Percentiles rank a stretch among this genome's conserved stretches.
Conservation (phyloP, 768 basidiomycete genomes). For the Russula ochroleuca region DNA sequence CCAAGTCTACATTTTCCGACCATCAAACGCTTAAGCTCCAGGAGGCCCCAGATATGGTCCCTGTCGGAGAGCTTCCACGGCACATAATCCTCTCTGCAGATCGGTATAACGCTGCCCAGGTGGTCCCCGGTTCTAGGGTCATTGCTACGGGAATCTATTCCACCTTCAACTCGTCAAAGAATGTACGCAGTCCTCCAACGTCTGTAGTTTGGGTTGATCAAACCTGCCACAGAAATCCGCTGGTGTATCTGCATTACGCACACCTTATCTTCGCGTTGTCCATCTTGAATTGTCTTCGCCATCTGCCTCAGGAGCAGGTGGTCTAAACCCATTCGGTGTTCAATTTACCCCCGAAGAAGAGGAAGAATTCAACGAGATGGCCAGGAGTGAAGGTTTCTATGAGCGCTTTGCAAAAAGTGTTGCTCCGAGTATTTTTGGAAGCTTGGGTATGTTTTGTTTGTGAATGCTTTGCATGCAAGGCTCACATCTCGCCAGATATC, state of each 20-base stretch:
- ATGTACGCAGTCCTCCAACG: constrained; percentile 44
- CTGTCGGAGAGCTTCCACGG: constrained; percentile 93
- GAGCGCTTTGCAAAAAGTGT: constrained; percentile 93
- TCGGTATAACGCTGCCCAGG: constrained; percentile 84
- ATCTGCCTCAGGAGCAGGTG: constrained; percentile 59
- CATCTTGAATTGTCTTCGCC: constrained; percentile 89
- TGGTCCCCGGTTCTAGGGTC: constrained; percentile 93
- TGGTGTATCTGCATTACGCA: constrained; percentile 84
- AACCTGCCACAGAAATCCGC: constrained; percentile 55
- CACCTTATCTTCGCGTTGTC: constrained; percentile 89
- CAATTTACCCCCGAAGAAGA: constrained; percentile 95
- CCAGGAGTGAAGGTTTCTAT: constrained; percentile 83
- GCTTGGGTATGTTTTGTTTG: constrained; percentile 55
- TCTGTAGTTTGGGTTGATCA: not conserved
- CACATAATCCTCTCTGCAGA: constrained; percentile 93
- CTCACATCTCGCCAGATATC: constrained; percentile 60
- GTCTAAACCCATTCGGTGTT: constrained; percentile 78
- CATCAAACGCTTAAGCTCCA: constrained; percentile 96
- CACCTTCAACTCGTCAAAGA: constrained; percentile 86
- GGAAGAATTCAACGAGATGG: constrained; percentile 92
- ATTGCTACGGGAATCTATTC: constrained; percentile 96
- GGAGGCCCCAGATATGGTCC: constrained; percentile 99
- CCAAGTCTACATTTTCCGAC: constrained; percentile 90
- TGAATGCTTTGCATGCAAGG: not conserved
- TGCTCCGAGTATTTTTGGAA: constrained; percentile 95